Base-by-base conservation (phyloP, 2,329 filamentous ascomycete species). In the Xylariaceae sp. region DNA sequence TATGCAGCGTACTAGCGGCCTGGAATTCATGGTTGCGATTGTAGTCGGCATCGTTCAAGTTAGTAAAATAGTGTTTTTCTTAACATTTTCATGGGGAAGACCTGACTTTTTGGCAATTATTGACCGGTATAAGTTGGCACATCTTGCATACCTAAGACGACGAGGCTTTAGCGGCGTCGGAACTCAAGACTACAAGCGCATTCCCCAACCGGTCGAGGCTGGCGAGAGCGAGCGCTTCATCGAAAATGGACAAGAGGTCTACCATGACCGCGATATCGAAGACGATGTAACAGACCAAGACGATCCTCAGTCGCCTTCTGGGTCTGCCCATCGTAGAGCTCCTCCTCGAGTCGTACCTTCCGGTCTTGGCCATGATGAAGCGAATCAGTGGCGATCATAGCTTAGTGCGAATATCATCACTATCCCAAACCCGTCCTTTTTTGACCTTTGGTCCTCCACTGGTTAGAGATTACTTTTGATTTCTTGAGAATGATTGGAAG, bases 1-100 rank as follows among this genome's bases (percentile, higher is more conserved):
- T 36, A 75, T 86, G 68, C 77, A 79, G 65, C 73, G 71, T 5
- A 77, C 77, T 23, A 79, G 83, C 0, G 80, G 81, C 0, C 63
- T 85, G 16, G 74, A 85, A 32, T 75, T 89, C 42, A 75, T 72
- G 0, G 77, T 86, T 21, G 79, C 80, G 0, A 36, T 84, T 0
- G 68, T 73, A 0, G 78, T 83, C 4, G 83, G 80, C 4, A 40
- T 83, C 4, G 72, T 86, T 50, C 82, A 87, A 77, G 83, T 84
- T 62, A 48, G 72, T 59, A n/a, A 6, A 33, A 18, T 21, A 13
- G 39, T 59, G 70, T 8, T 15, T 13, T 18, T 15, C 9, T 20
- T 13, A 13, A 10, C 9, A 16, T 21, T 20, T 21, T 37, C 6
- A 37, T 7, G 15, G 7, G 9, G 8, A 37, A 9, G 7, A 18